Conservation (phyloP, 108 stramenopile species). For the Stephanodiscus minutulus region DNA sequence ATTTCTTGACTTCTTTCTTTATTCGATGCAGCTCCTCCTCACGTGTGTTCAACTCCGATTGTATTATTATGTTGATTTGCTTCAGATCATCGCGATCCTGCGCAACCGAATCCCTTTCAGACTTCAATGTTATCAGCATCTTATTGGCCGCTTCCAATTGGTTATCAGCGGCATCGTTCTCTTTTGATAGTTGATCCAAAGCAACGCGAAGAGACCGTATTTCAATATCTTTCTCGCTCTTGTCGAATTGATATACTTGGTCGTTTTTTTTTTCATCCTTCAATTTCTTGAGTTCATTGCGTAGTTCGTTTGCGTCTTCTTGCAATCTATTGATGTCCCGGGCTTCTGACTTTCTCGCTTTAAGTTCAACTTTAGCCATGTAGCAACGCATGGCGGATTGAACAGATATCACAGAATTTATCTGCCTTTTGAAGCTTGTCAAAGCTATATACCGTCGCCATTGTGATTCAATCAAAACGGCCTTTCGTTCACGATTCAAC, state of each 20-base stretch:
- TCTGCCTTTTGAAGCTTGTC: neutral
- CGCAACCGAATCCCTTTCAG: slow-evolving; percentile 3
- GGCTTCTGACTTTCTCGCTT: slow-evolving; percentile 17
- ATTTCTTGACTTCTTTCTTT: neutral
- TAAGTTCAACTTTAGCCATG: slow-evolving; percentile 2
- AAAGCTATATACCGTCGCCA: slow-evolving; percentile 28
- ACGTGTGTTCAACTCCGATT: neutral
- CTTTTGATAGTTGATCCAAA: slow-evolving; percentile 13
- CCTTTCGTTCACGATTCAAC: slow-evolving; percentile 24
- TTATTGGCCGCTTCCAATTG: neutral
- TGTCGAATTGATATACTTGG: neutral
- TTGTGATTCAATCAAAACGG: slow-evolving; percentile 29
- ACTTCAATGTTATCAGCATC: neutral
- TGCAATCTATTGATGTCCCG: slow-evolving; percentile 32
- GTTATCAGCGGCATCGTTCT: slow-evolving; percentile 15
- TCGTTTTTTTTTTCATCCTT: neutral
- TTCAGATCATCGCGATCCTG: slow-evolving; percentile 13
- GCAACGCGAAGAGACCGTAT: slow-evolving; percentile 15
- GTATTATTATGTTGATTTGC: slow-evolving; percentile 6
- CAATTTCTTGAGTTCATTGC: slow-evolving; percentile 12
- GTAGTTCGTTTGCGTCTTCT: slow-evolving; percentile 18
- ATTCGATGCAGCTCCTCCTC: neutral
- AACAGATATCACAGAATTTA: slow-evolving; percentile 17
- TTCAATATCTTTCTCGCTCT: slow-evolving; percentile 11
- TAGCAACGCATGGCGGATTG: slow-evolving; percentile 31